Conservation (phyloP, 768 basidiomycete species). For the Trametes cingulata region DNA sequence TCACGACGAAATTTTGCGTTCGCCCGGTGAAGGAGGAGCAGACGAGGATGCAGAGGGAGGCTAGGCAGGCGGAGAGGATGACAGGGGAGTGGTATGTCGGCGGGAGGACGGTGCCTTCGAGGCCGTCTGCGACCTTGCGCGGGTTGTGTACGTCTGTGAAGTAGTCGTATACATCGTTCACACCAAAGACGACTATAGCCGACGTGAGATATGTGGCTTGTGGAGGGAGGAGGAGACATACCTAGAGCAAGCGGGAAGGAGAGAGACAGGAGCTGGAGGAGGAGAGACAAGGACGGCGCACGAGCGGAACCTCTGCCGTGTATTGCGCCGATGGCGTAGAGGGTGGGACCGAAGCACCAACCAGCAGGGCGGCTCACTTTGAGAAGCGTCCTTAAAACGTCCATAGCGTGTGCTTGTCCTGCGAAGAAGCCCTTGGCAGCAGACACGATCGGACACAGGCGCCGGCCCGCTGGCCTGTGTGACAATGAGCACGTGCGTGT, state of each 20-base stretch:
- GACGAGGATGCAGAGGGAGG: neutral
- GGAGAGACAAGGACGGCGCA: neutral
- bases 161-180: slow-evolving; percentile 18
- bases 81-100: neutral
- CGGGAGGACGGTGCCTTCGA: slow-evolving; percentile 14
- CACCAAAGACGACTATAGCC: slow-evolving; percentile 9
- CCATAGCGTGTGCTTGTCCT: neutral
- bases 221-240: no score
- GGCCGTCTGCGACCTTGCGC: slow-evolving; percentile 6
- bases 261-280: slow-evolving; percentile 3
- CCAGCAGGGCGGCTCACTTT: slow-evolving; percentile 5
- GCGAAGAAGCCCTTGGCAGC: neutral
- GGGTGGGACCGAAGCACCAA: slow-evolving; percentile 15
- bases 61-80: neutral
- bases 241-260: slow-evolving; percentile 9
- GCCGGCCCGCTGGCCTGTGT: no score
- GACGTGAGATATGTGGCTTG: no score
- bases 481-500: slow-evolving; percentile 6
- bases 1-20: neutral
- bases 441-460: neutral
- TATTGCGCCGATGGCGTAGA: slow-evolving; percentile 9
- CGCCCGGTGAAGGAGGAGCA: neutral
- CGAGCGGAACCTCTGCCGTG: neutral
- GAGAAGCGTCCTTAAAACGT: neutral
- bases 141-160: slow-evolving; percentile 12